phyloP scores from a whole-genome alignment of 1,284 basidiomycete genomes.

The Peniophora sp. region DNA sequence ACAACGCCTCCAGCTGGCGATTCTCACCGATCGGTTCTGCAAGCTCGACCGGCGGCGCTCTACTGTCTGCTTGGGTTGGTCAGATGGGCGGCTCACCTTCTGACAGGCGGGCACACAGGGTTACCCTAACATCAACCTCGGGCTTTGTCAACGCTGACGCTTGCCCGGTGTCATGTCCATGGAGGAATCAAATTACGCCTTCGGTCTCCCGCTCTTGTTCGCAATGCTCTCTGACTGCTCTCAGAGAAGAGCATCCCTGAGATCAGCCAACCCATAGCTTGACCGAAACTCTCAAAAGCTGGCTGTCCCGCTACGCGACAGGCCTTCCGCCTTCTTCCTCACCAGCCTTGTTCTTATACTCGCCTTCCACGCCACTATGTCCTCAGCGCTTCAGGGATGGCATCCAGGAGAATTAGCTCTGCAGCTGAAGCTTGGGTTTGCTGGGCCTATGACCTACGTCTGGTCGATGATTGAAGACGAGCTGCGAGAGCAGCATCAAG shows the following conservation, averaged over 20 bases:
- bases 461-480: constrained; percentile 23
- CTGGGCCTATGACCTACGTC: constrained; percentile 15
- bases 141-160: no score
- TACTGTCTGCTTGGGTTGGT: no score
- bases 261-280: not conserved
- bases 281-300: not conserved
- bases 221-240: not conserved
- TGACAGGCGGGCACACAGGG: no score
- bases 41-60: no score
- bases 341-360: not conserved
- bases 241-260: not conserved
- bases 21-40: no score
- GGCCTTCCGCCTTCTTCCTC: not conserved
- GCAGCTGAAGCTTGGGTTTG: constrained; percentile 23
- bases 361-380: not conserved
- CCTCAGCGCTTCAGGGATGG: constrained; percentile 25
- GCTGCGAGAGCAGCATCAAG: constrained; percentile 28
- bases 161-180: no score
- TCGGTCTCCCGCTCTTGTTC: no score
- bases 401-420: constrained; percentile 30
- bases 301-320: not conserved
- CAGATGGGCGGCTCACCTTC: no score
- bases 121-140: no score
- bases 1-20: no score
- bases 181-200: no score